phyloP scores from a whole-genome alignment of 805 yeast species.

The Hanseniaspora hatyaiensis region DNA sequence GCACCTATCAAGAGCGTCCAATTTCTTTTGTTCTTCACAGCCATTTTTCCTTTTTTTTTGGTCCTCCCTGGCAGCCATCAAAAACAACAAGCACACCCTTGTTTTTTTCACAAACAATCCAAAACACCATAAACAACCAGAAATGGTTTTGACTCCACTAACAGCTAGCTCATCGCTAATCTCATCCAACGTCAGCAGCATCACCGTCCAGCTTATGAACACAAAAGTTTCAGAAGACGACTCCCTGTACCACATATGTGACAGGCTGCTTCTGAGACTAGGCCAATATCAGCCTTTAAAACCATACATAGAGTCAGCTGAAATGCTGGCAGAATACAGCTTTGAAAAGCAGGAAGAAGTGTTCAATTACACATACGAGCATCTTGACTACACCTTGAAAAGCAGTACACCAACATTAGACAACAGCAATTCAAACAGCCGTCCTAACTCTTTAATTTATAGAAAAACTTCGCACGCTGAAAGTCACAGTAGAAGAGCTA shows the following conservation, averaged over 20 bases:
- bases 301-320: conserved; percentile 39
- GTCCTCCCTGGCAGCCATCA: too few species aligned
- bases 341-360: conserved; percentile 8
- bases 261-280: conserved; percentile 43
- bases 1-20: too few species aligned
- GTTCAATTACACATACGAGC: neutral
- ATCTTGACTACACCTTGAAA: neutral
- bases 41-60: too few species aligned
- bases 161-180: neutral
- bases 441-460: conserved; percentile 19
- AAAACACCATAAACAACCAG: neutral
- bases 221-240: conserved; percentile 49
- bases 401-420: conserved; percentile 1
- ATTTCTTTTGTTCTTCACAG: too few species aligned
- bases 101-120: too few species aligned
- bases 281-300: conserved; percentile 53
- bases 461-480: conserved; percentile 10
- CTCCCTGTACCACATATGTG: conserved; percentile 59
- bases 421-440: conserved; percentile 15
- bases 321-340: conserved; percentile 9
- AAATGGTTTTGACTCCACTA: neutral
- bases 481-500: conserved; percentile 5
- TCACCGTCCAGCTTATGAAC: conserved; percentile 39
- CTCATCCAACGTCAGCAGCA: too few species aligned
- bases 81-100: too few species aligned